Evolutionary conservation across 768 basidiomycete genomes (phyloP), one percentile per base, ranked within the genome.

Genomic region (Artomyces pyxidatus): DNA sequence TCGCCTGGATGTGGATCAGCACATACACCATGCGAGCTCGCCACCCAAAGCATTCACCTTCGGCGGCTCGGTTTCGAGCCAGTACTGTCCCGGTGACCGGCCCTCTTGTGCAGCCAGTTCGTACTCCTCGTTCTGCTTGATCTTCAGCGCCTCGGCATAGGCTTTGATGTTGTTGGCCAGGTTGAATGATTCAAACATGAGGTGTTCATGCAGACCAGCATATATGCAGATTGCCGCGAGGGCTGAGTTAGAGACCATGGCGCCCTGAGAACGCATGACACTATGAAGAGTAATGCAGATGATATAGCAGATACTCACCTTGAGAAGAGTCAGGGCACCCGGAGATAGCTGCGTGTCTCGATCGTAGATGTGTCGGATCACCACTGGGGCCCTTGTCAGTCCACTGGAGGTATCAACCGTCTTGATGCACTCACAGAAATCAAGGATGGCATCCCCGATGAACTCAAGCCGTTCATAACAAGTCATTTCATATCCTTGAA

Each of bases 221-320:
- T 73, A 74, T 16, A 91, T 80, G 55, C 85, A 88, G 50, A 91
- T 63, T 2, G 88, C 84, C 32, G 83, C 87, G 37, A 92, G 69
- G 16, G 83, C 72, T 26, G 80, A 75, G 62, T 91, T 91, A 4
- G 86, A 88, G 23, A 92, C 88, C 88, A 92, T 91, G 7, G 85
- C 84, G 25, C 79, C 77, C 89, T 91, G 57, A 29, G 49, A 16
- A 23, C 12, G 7, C 53, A 51, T 27, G 22, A 50, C 41, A 30
- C n/a, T 42, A 23, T 17, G 12, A 14, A 25, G 25, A n/a, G n/a
- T 42, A 37, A 27, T 32, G 19, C 47, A 6, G 32, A 17, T 6
- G 32, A 40, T 8, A 28, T 22, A 48, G 17, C 6, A 37, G 16
- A 12, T 17, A 37, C 59, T 8, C 56, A 79, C 89, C 76, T 92